These are phyloP conservation scores for Cupressus sempervirens DNA, from an alignment of 75 land plant species.

Conservation along the genomic window DNA sequence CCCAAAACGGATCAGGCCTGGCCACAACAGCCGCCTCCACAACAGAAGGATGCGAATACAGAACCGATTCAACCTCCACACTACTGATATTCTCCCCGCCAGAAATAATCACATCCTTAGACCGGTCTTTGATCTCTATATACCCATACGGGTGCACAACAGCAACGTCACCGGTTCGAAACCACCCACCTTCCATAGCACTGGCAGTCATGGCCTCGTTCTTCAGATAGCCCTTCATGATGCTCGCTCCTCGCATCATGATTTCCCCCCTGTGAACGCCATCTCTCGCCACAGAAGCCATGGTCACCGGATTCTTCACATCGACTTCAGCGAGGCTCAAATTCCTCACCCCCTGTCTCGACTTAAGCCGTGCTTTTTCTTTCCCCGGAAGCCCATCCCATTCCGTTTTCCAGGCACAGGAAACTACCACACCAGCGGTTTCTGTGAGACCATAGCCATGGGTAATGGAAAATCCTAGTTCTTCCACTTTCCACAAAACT, in stretches of 20 bases:
- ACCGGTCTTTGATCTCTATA: constrained; percentile 60
- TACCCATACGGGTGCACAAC: constrained; percentile 79
- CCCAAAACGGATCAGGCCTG: constrained; percentile 76
- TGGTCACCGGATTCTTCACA: constrained; percentile 48
- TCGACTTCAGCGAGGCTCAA: constrained; percentile 34
- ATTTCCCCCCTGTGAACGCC: constrained; percentile 59
- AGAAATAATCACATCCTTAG: constrained; percentile 71
- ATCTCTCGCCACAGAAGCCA: constrained; percentile 41
- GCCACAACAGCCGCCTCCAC: constrained; percentile 80
- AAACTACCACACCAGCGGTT: constrained; percentile 42
- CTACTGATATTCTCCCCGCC: constrained; percentile 86
- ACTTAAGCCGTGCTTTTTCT: constrained; percentile 61
- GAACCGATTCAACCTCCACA: constrained; percentile 70
- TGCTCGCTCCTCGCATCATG: constrained; percentile 47
- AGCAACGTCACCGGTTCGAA: constrained; percentile 76
- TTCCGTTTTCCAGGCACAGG: constrained; percentile 64
- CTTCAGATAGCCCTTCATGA: constrained; percentile 77
- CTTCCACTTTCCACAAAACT: constrained; percentile 50
- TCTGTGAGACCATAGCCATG: constrained; percentile 83
- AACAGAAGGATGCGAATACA: constrained; percentile 60
- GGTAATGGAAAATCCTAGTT: constrained; percentile 53
- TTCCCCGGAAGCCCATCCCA: constrained; percentile 54
- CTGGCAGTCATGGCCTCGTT: constrained; percentile 42
- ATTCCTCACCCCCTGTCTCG: constrained; percentile 66
- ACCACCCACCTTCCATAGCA: constrained; percentile 66